Evolutionary conservation across 129 eudicot species (phyloP), one percentile per base, ranked within the genome.

Genomic region (Chrysanthemum lavandulifolium): DNA sequence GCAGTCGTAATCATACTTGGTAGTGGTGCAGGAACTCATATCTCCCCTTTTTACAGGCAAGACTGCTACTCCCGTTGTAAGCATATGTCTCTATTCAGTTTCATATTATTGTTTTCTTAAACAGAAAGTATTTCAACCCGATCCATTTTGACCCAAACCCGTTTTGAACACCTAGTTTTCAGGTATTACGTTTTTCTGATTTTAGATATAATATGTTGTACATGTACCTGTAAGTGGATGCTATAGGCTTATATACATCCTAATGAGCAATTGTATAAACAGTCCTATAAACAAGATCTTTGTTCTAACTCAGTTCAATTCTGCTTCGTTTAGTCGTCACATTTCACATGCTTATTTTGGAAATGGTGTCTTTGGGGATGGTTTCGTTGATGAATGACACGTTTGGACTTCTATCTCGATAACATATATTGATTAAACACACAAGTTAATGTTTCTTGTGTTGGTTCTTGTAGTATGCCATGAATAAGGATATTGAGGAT

Each of bases 221-320:
- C 79, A 94, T 97, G 96, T 94, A 68, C 98, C 97, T 10, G 87
- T 94, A 63, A 97, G 96, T 69, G 98, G 98, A 69, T 94, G 93
- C 85, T 94, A 94, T 76, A 81, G 97, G 80, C 89, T 94, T 31
- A 94, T 94, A 59, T 96, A 94, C 79, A 90, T 94, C 68, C 98
- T 96, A 5, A 89, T 94, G 98, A 94, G 98, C 82, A 94, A 94
- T 73, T 94, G 98, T 75, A 82, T 94, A 52, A 94, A 90, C 80
- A 94, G 96, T 60, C 82, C 86, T 61, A 90, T 94, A 70, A 94
- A 90, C 85, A 94, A 90, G 83, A 83, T 90, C 12, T 93, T 87
- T 67, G 89, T 93, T 76, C 88, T 93, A 18, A 93, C 98, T 19
- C 98, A 90, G 59, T 93, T 85, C 84, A 93, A 93, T 74, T 93